Base-by-base conservation (phyloP, 1,284 basidiomycete genomes). In the Cutaneotrichosporon sp. region DNA sequence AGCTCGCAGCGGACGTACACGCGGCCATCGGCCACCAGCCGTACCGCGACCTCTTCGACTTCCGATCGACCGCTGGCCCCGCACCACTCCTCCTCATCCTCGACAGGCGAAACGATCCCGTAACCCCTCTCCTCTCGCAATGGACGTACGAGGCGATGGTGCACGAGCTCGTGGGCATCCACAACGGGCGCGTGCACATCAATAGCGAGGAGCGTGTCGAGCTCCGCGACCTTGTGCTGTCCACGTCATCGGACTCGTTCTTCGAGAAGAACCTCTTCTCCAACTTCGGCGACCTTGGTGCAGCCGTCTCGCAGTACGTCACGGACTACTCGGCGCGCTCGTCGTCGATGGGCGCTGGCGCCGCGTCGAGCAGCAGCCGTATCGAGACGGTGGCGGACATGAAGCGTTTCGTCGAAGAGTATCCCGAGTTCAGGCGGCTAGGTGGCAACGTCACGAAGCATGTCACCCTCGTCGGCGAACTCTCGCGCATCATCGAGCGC, bases 81-180 rank as follows among this genome's bases (percentile, higher is more conserved):
- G 73, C 81, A 10, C 85, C 85, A 5, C 70, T 85, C n/a, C 73
- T 86, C 8, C 72, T 86, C 21, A 82, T 86, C 9, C 73, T 86
- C 14, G 97, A 99, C 82, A 86, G 97, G 62, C 84, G 96, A 67
- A 97, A 97, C 80, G 97, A 99, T 76, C 97, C 97, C 2, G 93
- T 99, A 16, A 99, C 97, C 0, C 97, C 97, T 4, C 82, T 99
- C n/a, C 84, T 99, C 32, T 91, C 92, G 1, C 97, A 97, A 79
- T 99, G 97, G 97, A 99, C 97, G 14, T 99, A 99, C 81, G 96
- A 99, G 79, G 97, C 97, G 1, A 98, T 99, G 96, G 96, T 98
- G 0, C 97, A 99, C 74, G 97, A 99, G 78, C 83, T 97, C 13
- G 82, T 99, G 11, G 91, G 92, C 0, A 97, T 99, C 65, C 89